These are phyloP conservation scores for Colletotrichum truncatum DNA, from an alignment of 2,329 filamentous ascomycete genomes.

Conservation along the genomic window DNA sequence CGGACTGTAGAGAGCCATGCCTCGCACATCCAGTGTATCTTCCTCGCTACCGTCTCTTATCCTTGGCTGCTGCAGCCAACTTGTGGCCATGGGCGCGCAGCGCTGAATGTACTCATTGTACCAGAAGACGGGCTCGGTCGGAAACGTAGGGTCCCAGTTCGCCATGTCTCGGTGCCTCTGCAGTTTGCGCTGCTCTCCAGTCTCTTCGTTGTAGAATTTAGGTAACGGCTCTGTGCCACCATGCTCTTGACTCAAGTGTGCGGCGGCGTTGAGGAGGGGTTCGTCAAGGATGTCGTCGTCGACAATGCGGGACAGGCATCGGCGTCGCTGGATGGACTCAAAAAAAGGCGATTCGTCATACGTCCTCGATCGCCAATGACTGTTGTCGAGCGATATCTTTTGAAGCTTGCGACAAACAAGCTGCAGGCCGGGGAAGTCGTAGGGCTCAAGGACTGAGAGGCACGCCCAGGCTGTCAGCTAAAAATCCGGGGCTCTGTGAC, in stretches of 20 bases:
- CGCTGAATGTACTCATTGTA: slow-evolving; percentile 91
- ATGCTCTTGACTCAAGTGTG: slow-evolving; percentile 17
- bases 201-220: slow-evolving; percentile 34
- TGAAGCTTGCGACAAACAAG: slow-evolving; percentile 74
- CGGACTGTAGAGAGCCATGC: slow-evolving; percentile 72
- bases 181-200: slow-evolving; percentile 37
- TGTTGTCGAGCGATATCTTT: slow-evolving; percentile 75
- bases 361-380: slow-evolving; percentile 79
- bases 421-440: slow-evolving; percentile 74
- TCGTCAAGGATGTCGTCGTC: slow-evolving; percentile 26
- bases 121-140: slow-evolving; percentile 79
- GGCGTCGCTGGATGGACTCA: slow-evolving; percentile 65
- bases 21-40: slow-evolving; percentile 73
- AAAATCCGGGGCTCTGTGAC: slow-evolving; percentile 11
- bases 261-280: slow-evolving; percentile 24
- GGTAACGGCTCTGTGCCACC: neutral
- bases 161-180: slow-evolving; percentile 68
- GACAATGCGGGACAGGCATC: slow-evolving; percentile 41
- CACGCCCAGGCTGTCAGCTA: slow-evolving; percentile 18
- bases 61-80: slow-evolving; percentile 77
- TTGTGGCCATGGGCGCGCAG: slow-evolving; percentile 76
- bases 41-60: slow-evolving; percentile 49
- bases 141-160: slow-evolving; percentile 85
- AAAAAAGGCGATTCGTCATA: slow-evolving; percentile 76
- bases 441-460: slow-evolving; percentile 66